Percentiles rank a stretch among this genome's conserved stretches.
phyloP scores from a whole-genome alignment of 1,284 basidiomycete genomes.

The Malassezia caprae region DNA sequence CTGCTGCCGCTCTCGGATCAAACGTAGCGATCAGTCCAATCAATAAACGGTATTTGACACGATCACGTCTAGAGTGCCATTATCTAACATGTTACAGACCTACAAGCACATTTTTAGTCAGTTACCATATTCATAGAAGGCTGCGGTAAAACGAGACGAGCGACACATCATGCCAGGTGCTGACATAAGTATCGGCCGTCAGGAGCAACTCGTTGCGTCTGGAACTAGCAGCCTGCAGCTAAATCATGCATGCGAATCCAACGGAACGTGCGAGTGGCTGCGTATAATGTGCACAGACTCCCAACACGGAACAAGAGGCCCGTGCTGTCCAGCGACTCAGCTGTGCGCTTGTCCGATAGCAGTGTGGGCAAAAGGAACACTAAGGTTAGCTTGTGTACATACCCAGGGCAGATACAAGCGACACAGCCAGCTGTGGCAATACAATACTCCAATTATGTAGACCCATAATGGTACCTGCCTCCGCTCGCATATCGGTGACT shows the following conservation, averaged over 20 bases:
- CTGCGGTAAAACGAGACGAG: background rate
- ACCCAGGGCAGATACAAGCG: conserved; percentile 8
- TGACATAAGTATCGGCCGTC: background rate
- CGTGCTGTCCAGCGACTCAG: conserved; percentile 15
- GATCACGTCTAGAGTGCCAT: background rate
- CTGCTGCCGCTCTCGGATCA: conserved; percentile 1
- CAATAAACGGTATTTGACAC: background rate
- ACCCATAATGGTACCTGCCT: conserved; percentile 11
- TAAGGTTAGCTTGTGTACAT: conserved; percentile 1
- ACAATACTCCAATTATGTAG: conserved; percentile 19
- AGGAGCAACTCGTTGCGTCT: background rate
- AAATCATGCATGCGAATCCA: conserved; percentile 12
- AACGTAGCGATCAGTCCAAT: background rate
- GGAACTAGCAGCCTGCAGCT: background rate
- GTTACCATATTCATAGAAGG: background rate
- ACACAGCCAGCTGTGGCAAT: conserved; percentile 11
- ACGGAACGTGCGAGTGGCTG: conserved; percentile 9
- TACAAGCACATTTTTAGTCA: background rate
- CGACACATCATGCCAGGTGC: background rate
- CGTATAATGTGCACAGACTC: conserved; percentile 17
- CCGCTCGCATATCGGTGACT: background rate
- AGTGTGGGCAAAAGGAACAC: conserved; percentile 9
- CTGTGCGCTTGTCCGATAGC: conserved; percentile 2
- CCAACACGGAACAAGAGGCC: conserved; percentile 15
- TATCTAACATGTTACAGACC: background rate